Evolutionary conservation across 1,139 yeast species (phyloP).

Genomic region (Geotrichum histeridarum): DNA sequence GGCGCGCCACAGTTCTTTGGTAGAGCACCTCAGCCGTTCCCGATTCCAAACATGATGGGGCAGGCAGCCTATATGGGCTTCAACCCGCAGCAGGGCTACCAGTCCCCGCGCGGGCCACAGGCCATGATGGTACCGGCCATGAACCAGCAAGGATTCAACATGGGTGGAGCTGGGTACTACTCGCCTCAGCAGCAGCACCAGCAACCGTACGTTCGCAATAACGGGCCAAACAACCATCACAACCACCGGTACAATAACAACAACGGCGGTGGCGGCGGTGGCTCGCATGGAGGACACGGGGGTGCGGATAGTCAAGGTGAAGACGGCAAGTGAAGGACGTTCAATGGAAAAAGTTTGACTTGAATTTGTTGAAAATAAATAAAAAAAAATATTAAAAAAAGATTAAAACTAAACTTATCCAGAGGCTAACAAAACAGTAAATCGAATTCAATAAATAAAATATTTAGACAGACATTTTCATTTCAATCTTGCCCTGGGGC

Average conservation of each 20-base stretch:
- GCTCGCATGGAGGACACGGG: not conserved
- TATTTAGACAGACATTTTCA: slow-evolving; percentile 65
- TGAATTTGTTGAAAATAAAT: not conserved
- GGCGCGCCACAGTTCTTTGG: slow-evolving; percentile 24
- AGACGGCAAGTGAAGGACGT: not conserved
- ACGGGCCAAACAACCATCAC: not conserved
- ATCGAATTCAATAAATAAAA: not conserved
- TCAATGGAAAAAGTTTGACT: not conserved
- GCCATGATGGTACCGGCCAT: slow-evolving; percentile 17
- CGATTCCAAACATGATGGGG: slow-evolving; percentile 15
- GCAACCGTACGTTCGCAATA: slow-evolving; percentile 7
- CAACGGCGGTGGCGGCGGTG: not conserved
- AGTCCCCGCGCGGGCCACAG: slow-evolving; percentile 18
- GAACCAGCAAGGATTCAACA: slow-evolving; percentile 7
- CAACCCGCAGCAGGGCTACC: slow-evolving; percentile 18
- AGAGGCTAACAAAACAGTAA: not conserved
- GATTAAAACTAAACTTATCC: not conserved
- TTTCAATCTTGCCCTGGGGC: slow-evolving; percentile 78
- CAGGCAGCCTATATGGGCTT: slow-evolving; percentile 14
- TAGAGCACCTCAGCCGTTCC: slow-evolving; percentile 25
- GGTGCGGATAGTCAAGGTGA: not conserved
- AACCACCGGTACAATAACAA: slow-evolving; percentile 1
- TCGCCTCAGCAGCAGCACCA: slow-evolving; percentile 17
- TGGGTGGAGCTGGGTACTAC: slow-evolving; percentile 4
- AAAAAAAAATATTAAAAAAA: not conserved